Evolutionary conservation across 169 alveolate genomes (phyloP), one percentile per base, ranked within the genome.

Genomic region (Besnoitia besnoiti): DNA sequence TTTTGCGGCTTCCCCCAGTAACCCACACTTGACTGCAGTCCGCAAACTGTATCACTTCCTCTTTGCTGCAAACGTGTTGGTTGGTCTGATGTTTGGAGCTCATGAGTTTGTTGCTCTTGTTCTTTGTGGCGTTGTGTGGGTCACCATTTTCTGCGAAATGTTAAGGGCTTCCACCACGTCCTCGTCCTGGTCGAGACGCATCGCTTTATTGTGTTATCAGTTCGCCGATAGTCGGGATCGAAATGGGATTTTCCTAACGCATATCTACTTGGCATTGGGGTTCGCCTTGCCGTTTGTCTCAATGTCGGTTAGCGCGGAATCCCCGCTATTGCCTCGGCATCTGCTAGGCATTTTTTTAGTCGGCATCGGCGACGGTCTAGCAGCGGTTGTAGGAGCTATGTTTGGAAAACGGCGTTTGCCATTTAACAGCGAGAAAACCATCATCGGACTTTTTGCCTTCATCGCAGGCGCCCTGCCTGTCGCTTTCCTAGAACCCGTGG

Each of bases 11-110:
- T 3, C 35, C 27, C 21, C 16, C 16, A 8, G 73, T 33, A 37
- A 30, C 33, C 2, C 40, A 21, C 84, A 39, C 33, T 39, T 73
- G 49, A 39, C 40, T 27, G 35, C 40, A 19, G 50, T 35, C 61
- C 91, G 91, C 0, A 85, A 85, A 39, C 51, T 85, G 55, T 85
- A 37, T 55, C 91, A 85, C 40, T 59, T 85, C 5, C 82, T 85
- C 19, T 35, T 85, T 39, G 80, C 35, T 0, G 80, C 59, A 30
- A 55, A 55, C 37, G 50, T 85, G 12, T 3, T 85, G 27, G 50
- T 55, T 4, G 91, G 61, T 50, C 75, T 47, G 37, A 7, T 33
- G 46, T 24, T 30, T 0, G 47, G 75, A 7, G 90, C n/a, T 8
- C 24, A 84, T 14, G 90, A 30, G 3, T 44, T 84, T 50, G 14